Evolutionary conservation across 441 rosid genomes (phyloP).

Genomic region (Pelargonium exstipulatum): DNA sequence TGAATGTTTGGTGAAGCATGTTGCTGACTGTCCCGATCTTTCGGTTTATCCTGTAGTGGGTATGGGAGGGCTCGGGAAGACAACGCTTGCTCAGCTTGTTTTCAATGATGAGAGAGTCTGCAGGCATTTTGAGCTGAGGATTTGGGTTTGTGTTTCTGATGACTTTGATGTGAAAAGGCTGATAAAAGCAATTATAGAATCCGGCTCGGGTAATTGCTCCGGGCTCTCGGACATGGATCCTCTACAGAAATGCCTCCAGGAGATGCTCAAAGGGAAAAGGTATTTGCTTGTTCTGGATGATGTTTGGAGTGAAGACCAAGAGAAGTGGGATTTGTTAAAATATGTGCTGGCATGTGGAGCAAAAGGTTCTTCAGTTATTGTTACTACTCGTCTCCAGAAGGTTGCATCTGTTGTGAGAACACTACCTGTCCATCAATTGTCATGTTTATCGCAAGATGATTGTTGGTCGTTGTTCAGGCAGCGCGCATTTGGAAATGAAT

Average conservation of each 20-base stretch:
- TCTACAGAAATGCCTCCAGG: slow-evolving; percentile 7
- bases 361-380: slow-evolving; percentile 6
- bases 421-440: not conserved
- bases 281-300: slow-evolving; percentile 29
- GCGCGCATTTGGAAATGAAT: not conserved
- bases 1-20: slow-evolving; percentile 2
- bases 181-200: slow-evolving; percentile 6
- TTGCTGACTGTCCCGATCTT: not conserved
- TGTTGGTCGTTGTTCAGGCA: slow-evolving; percentile 9
- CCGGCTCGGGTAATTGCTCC: not conserved
- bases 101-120: slow-evolving; percentile 10
- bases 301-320: slow-evolving; percentile 20
- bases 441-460: slow-evolving; percentile 1
- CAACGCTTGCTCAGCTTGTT: slow-evolving; percentile 19
- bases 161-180: slow-evolving; percentile 15
- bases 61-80: slow-evolving; percentile 13
- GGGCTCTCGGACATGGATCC: not conserved
- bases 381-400: slow-evolving; percentile 8
- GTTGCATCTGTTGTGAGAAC: slow-evolving; percentile 5
- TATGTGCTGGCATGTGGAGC: not conserved
- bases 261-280: not conserved
- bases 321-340: slow-evolving; percentile 16
- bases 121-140: slow-evolving; percentile 7
- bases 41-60: slow-evolving; percentile 10
- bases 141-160: slow-evolving; percentile 19